Evolutionary conservation across 495 filamentous ascomycete genomes (phyloP).

Genomic region (Trypethelium eluteriae): DNA sequence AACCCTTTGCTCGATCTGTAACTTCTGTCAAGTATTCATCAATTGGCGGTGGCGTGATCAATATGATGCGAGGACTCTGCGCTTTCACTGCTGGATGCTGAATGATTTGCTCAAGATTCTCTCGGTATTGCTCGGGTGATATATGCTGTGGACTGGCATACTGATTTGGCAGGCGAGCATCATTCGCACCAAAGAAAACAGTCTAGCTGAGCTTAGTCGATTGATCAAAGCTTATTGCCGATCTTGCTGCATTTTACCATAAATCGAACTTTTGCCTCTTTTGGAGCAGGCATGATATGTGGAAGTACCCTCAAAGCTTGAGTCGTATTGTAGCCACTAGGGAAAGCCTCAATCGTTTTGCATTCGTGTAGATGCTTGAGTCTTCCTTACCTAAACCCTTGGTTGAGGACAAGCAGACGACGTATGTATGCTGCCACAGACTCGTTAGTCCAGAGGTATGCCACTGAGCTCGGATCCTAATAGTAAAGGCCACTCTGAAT

Average conservation of each 20-base stretch:
- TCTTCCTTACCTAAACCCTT: conserved; percentile 50
- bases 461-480: not conserved
- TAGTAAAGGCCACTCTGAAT: not conserved
- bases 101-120: conserved; percentile 62
- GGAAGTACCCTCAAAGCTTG: conserved; percentile 55
- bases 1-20: conserved; percentile 46
- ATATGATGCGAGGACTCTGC: conserved; percentile 55
- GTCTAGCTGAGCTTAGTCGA: conserved; percentile 40
- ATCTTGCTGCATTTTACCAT: conserved; percentile 44
- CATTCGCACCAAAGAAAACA: conserved; percentile 83
- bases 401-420: conserved; percentile 59
- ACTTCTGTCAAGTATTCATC: conserved; percentile 61
- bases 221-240: not conserved
- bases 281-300: conserved; percentile 49
- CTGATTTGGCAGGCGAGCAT: conserved; percentile 56
- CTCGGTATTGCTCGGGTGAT: conserved; percentile 61
- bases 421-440: conserved; percentile 49
- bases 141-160: conserved; percentile 57
- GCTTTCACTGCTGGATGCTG: conserved; percentile 57
- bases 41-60: conserved; percentile 72
- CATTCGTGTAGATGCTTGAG: not conserved
- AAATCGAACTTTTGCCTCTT: conserved; percentile 51
- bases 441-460: not conserved
- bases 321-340: conserved; percentile 60
- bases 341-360: not conserved